Evolutionary conservation across 805 yeast species (phyloP).

Genomic region (Cyberlindnera subsufficiens): DNA sequence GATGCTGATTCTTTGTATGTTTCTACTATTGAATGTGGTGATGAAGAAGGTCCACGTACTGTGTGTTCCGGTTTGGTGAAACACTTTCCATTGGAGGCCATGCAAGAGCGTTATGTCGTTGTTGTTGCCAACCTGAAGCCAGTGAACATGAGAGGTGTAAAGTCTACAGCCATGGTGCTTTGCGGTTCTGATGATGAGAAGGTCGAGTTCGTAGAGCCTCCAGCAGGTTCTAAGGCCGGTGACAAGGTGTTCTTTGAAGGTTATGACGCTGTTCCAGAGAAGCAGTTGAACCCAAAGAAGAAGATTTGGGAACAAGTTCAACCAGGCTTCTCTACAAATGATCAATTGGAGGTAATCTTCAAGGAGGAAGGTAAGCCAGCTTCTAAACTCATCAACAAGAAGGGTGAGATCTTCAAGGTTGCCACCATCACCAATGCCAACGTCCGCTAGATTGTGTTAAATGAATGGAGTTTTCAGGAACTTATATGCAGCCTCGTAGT

Average conservation of each 20-base stretch:
- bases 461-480: too few species aligned
- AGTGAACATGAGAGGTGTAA: constrained; percentile 95
- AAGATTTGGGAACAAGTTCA: constrained; percentile 95
- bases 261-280: constrained; percentile 82
- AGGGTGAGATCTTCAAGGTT: constrained; percentile 74
- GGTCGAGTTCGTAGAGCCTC: constrained; percentile 94
- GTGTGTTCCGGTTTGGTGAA: constrained; percentile 96
- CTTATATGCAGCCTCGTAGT: too few species aligned
- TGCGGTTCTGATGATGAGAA: constrained; percentile 78
- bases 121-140: constrained; percentile 96
- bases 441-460: constrained; percentile 50
- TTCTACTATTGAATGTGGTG: constrained; percentile 95
- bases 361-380: constrained; percentile 68
- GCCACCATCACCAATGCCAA: constrained; percentile 67
- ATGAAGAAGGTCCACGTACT: constrained; percentile 94
- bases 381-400: constrained; percentile 67
- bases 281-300: constrained; percentile 95
- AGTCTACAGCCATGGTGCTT: constrained; percentile 93
- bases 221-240: constrained; percentile 88
- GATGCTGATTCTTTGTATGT: constrained; percentile 96
- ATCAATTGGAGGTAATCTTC: constrained; percentile 69
- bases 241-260: constrained; percentile 95
- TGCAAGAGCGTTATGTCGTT: constrained; percentile 91
- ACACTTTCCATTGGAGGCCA: constrained; percentile 81
- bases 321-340: constrained; percentile 83